Percentiles rank a stretch among this genome's conserved stretches.
phyloP scores from a whole-genome alignment of 169 alveolate genomes.

The Plasmodium yoelii region DNA sequence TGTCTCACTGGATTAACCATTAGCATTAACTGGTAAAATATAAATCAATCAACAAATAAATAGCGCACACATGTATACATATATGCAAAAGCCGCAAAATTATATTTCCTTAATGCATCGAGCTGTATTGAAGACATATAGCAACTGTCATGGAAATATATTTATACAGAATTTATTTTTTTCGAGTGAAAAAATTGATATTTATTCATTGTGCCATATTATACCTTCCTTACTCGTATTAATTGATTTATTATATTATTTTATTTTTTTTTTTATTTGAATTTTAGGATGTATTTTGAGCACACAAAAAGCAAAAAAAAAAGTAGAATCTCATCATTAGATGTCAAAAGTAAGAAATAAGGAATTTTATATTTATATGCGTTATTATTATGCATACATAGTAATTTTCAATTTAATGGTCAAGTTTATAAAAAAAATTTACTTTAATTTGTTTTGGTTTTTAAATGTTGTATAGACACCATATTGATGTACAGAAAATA shows the following conservation, averaged over 20 bases:
- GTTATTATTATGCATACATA: not conserved
- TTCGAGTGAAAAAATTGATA: no score
- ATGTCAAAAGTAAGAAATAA: constrained; percentile 26
- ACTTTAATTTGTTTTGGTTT: no score
- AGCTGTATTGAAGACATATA: no score
- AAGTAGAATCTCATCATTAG: constrained; percentile 17
- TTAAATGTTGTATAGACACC: not conserved
- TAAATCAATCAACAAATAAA: not conserved
- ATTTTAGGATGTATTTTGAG: constrained; percentile 55
- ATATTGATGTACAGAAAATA: not conserved
- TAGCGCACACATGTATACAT: not conserved
- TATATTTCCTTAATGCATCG: not conserved
- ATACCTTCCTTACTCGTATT: no score
- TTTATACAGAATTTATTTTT: no score
- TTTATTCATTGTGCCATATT: no score
- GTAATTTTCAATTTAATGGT: not conserved
- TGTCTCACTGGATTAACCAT: constrained; percentile 55
- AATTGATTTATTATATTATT: not conserved
- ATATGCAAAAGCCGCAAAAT: not conserved
- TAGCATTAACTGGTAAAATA: constrained; percentile 58
- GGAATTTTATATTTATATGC: not conserved
- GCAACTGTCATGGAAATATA: no score
- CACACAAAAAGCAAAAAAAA: constrained; percentile 25
- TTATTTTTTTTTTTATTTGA: not conserved
- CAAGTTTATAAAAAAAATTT: not conserved